A percentile compares a stretch with the other conserved stretches of the same genome.
Conservation (phyloP, 148 eudicot genomes). For the Chenopodium berlandieri region DNA sequence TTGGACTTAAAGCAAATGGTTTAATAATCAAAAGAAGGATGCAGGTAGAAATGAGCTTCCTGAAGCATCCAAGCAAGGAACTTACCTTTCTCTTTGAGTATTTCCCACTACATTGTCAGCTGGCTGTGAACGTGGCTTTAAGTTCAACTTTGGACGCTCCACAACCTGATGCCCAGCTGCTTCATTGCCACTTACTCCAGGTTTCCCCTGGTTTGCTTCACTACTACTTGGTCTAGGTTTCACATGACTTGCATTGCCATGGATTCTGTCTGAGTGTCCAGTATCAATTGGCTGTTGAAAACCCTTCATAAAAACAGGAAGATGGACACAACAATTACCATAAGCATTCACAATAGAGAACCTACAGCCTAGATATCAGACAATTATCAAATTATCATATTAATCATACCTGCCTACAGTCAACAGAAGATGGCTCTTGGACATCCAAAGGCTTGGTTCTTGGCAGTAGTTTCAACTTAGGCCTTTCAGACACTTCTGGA, state of each 20-base stretch:
- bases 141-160: constrained; percentile 77
- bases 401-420: constrained; percentile 53
- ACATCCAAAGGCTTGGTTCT: constrained; percentile 68
- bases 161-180: constrained; percentile 37
- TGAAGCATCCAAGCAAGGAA: not conserved
- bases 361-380: not conserved
- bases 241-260: constrained; percentile 32
- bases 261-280: constrained; percentile 29
- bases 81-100: constrained; percentile 54
- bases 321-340: not conserved
- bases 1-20: not conserved
- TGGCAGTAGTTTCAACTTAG: constrained; percentile 77
- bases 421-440: constrained; percentile 40
- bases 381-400: not conserved
- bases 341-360: not conserved
- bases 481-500: constrained; percentile 52
- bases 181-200: constrained; percentile 39
- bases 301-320: constrained; percentile 27
- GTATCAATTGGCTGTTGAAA: constrained; percentile 36
- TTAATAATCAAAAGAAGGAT: not conserved
- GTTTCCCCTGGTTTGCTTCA: constrained; percentile 30
- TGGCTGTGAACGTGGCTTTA: constrained; percentile 74
- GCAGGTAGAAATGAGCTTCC: not conserved
- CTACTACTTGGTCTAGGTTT: constrained; percentile 37
- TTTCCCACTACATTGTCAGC: constrained; percentile 42